Evolutionary conservation across 2,329 filamentous ascomycete genomes (phyloP).

Genomic region (Cercospora sp.): DNA sequence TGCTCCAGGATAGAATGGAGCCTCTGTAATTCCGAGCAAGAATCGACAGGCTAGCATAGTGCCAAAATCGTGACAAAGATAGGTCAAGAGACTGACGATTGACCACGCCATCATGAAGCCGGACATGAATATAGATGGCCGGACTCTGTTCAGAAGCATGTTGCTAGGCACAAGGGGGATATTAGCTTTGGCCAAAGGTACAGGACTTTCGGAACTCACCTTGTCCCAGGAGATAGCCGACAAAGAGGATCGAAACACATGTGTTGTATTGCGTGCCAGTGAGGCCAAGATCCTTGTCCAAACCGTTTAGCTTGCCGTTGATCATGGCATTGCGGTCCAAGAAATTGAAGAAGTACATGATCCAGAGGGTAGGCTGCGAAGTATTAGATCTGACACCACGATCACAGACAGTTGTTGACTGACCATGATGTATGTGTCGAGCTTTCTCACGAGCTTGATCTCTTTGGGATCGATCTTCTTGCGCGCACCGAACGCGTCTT

Average conservation of each 20-base stretch:
- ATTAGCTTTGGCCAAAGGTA: not conserved
- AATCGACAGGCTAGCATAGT: slow-evolving; percentile 14
- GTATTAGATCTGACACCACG: not conserved
- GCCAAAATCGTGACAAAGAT: slow-evolving; percentile 11
- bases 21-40: not conserved
- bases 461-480: slow-evolving; percentile 17
- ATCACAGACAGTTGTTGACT: not conserved
- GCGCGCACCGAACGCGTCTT: slow-evolving; percentile 13
- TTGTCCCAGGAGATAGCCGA: slow-evolving; percentile 16
- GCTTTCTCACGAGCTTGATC: slow-evolving; percentile 15
- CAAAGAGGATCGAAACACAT: slow-evolving; percentile 14
- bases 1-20: not conserved
- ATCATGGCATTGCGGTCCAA: slow-evolving; percentile 25
- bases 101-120: slow-evolving; percentile 18
- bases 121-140: slow-evolving; percentile 13
- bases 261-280: slow-evolving; percentile 16
- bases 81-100: slow-evolving; percentile 15
- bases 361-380: slow-evolving; percentile 9
- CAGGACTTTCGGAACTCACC: not conserved
- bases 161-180: not conserved
- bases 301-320: slow-evolving; percentile 24
- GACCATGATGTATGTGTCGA: slow-evolving; percentile 16
- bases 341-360: slow-evolving; percentile 26
- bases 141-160: slow-evolving; percentile 19
- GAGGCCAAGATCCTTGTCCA: slow-evolving; percentile 24